phyloP scores from a whole-genome alignment of 306 rosid genomes.

The Sphenostylis stenocarpa region DNA sequence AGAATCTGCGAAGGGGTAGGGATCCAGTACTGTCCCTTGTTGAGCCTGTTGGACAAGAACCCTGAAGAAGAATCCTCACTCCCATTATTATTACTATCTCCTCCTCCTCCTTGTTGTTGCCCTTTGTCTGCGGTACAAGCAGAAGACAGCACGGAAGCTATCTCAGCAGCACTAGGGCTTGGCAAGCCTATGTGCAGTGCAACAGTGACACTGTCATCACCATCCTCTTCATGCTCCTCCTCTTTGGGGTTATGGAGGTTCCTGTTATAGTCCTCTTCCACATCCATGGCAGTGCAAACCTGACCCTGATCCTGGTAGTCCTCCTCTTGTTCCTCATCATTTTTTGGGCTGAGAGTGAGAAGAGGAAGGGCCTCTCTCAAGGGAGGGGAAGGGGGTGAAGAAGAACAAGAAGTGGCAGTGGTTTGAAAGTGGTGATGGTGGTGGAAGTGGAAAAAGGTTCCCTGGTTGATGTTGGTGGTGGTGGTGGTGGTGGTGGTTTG shows the following conservation, averaged over 20 bases:
- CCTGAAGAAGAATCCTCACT: constrained; percentile 45
- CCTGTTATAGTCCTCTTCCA: neutral
- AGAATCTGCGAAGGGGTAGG: constrained; percentile 38
- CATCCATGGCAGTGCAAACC: constrained; percentile 40
- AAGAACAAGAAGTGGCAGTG: neutral
- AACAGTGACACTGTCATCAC: constrained; percentile 52
- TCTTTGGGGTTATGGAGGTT: constrained; percentile 3
- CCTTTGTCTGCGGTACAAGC: constrained; percentile 38
- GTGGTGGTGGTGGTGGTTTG: neutral
- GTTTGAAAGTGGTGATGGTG: constrained; percentile 17
- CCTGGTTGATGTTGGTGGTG: neutral
- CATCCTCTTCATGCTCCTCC: constrained; percentile 25
- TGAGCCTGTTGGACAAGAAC: constrained; percentile 47
- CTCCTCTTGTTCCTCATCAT: neutral
- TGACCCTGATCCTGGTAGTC: neutral
- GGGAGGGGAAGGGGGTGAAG: constrained; percentile 67
- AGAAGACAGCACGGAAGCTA: constrained; percentile 64
- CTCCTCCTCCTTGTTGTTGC: neutral
- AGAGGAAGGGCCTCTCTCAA: constrained; percentile 78
- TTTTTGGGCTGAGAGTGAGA: constrained; percentile 49
- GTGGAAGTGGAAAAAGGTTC: constrained; percentile 18
- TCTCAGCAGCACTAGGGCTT: constrained; percentile 78
- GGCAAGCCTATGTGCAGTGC: constrained; percentile 91
- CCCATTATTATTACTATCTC: neutral
- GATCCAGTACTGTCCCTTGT: constrained; percentile 94